Percentiles rank a stretch among this genome's conserved stretches.
Evolutionary conservation across 2,329 filamentous ascomycete genomes (phyloP).

Genomic region (Alternaria gaisen): DNA sequence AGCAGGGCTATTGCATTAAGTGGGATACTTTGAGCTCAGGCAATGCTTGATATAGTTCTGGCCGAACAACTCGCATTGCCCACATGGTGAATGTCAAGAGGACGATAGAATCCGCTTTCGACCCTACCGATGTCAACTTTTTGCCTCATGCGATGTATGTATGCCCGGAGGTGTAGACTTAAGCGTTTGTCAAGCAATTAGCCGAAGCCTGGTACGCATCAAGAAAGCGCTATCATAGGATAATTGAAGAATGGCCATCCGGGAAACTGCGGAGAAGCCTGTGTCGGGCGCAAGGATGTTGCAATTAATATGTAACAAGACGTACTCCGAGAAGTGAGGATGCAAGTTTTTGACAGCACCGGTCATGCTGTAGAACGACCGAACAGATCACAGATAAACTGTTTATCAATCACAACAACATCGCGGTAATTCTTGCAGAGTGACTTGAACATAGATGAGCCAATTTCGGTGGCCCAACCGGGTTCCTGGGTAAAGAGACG

Average conservation of each 20-base stretch:
- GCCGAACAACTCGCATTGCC: not conserved
- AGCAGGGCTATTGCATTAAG: not conserved
- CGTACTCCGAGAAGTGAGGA: not conserved
- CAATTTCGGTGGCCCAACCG: slow-evolving; percentile 2
- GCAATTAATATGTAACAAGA: not conserved
- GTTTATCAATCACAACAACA: not conserved
- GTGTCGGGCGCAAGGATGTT: not conserved
- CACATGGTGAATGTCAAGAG: not conserved
- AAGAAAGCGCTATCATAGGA: slow-evolving; percentile 6
- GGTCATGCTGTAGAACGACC: not conserved
- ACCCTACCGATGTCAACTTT: not conserved
- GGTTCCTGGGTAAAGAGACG: slow-evolving; percentile 2
- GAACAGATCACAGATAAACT: not conserved
- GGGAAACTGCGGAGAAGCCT: slow-evolving; percentile 12
- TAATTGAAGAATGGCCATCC: slow-evolving; percentile 22
- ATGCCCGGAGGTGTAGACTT: slow-evolving; percentile 20
- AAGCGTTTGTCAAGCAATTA: slow-evolving; percentile 40
- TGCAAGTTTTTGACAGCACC: not conserved
- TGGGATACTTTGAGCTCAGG: not conserved
- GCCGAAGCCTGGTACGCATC: slow-evolving; percentile 21
- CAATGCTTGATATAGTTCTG: not conserved
- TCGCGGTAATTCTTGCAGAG: not conserved
- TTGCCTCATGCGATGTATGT: not conserved
- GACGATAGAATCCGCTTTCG: not conserved
- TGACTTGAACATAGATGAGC: not conserved